A percentile compares a stretch with the other conserved stretches of the same genome.
These are phyloP conservation scores for Saturnispora hagleri DNA, from an alignment of 805 yeast species.

Conservation along the genomic window DNA sequence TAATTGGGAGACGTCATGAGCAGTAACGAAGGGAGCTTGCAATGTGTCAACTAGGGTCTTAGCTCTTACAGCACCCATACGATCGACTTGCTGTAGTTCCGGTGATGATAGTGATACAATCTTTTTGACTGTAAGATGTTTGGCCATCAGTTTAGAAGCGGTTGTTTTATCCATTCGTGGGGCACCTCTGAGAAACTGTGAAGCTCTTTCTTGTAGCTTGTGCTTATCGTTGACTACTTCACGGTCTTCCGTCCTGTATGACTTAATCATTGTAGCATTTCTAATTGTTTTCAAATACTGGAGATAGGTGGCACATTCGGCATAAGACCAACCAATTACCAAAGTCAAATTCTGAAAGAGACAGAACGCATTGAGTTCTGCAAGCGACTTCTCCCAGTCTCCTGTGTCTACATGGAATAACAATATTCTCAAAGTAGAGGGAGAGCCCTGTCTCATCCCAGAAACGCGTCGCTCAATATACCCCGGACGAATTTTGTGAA, in stretches of 20 bases:
- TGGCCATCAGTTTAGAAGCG: slow-evolving; percentile 2
- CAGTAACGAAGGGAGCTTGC: slow-evolving; percentile 6
- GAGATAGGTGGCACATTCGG: slow-evolving; percentile 42
- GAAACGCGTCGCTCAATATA: slow-evolving; percentile 53
- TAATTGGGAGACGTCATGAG: slow-evolving; percentile 5
- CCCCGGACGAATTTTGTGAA: slow-evolving; percentile 70
- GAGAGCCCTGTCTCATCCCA: slow-evolving; percentile 20
- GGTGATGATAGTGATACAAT: slow-evolving; percentile 5
- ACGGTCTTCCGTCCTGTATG: slow-evolving; percentile 21
- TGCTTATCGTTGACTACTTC: slow-evolving; percentile 24
- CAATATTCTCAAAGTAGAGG: slow-evolving; percentile 34
- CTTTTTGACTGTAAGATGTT: slow-evolving; percentile 1
- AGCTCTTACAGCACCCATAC: slow-evolving; percentile 10
- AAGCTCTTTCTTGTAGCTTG: slow-evolving; percentile 24
- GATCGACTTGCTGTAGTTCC: slow-evolving; percentile 5
- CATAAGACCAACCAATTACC: slow-evolving; percentile 45
- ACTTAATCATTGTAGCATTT: slow-evolving; percentile 33
- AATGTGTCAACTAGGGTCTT: slow-evolving; percentile 6
- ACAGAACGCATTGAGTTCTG: slow-evolving; percentile 40
- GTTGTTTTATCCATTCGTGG: slow-evolving; percentile 6
- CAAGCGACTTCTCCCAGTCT: slow-evolving; percentile 40
- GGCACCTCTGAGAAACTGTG: slow-evolving; percentile 3
- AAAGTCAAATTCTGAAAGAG: slow-evolving; percentile 40
- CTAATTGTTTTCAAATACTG: slow-evolving; percentile 26
- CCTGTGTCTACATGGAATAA: slow-evolving; percentile 60